phyloP scores from a whole-genome alignment of 495 filamentous ascomycete genomes.

The Platismatia glauca region DNA sequence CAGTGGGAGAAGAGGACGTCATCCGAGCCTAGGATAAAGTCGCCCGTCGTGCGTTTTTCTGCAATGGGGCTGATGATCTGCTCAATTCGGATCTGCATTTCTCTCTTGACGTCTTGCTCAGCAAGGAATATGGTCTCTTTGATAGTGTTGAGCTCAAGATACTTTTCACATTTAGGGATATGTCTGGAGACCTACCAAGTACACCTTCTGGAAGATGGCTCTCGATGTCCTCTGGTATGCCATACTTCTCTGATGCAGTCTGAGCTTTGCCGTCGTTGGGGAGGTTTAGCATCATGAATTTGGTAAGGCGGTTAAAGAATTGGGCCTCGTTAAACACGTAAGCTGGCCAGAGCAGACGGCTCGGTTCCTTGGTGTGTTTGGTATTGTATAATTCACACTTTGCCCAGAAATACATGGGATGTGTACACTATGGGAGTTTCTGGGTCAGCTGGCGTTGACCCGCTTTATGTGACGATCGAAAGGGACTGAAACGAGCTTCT shows the following conservation, averaged over 20 bases:
- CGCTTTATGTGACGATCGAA: no score
- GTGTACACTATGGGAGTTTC: background rate
- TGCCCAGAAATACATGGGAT: constrained; percentile 6
- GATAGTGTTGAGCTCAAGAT: background rate
- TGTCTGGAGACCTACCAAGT: background rate
- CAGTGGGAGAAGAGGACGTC: constrained; percentile 3
- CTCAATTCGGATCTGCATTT: constrained; percentile 5
- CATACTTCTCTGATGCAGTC: background rate
- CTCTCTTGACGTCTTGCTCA: constrained; percentile 1
- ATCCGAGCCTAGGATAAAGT: background rate
- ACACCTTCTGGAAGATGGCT: background rate
- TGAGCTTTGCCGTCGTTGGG: background rate
- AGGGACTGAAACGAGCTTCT: background rate
- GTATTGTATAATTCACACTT: background rate
- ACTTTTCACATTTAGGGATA: no score
- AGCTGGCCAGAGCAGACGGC: constrained; percentile 11
- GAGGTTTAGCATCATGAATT: constrained; percentile 4
- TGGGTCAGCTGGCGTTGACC: background rate
- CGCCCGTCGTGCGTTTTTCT: background rate
- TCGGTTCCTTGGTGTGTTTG: background rate
- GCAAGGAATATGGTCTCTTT: background rate
- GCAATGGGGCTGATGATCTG: background rate
- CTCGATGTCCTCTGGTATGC: constrained; percentile 4
- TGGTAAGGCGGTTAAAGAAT: constrained; percentile 5
- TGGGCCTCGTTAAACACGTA: constrained; percentile 3